These are phyloP conservation scores for Colletotrichum tabaci DNA, from an alignment of 2,329 filamentous ascomycete genomes.

Conservation along the genomic window DNA sequence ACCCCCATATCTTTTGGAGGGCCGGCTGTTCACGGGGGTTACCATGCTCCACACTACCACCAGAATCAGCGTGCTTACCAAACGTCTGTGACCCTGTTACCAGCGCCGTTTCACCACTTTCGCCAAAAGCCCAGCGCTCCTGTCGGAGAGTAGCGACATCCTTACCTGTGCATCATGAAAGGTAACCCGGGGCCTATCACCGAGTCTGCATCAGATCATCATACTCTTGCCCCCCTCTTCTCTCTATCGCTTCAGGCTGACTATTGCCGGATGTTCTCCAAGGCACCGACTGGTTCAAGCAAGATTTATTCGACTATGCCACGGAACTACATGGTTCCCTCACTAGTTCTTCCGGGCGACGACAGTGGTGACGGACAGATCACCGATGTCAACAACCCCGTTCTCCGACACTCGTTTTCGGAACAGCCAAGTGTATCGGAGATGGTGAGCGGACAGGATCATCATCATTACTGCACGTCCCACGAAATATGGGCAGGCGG, in stretches of 20 bases:
- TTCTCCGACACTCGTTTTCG: slow-evolving; percentile 4
- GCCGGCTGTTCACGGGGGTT: neutral
- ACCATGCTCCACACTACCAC: neutral
- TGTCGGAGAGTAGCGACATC: neutral
- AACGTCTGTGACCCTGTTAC: slow-evolving; percentile 19
- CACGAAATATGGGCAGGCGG: slow-evolving; percentile 9
- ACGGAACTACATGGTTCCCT: neutral
- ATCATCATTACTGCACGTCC: slow-evolving; percentile 19
- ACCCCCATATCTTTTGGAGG: neutral
- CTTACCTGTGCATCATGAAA: too few species aligned
- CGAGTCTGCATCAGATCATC: neutral
- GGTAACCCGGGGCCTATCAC: slow-evolving; percentile 4
- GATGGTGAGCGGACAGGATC: slow-evolving; percentile 16
- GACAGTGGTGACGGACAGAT: slow-evolving; percentile 22
- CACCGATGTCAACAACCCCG: slow-evolving; percentile 3
- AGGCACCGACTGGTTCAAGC: slow-evolving; percentile 6
- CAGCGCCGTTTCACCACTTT: slow-evolving; percentile 26
- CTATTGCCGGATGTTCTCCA: neutral
- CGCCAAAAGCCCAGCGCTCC: slow-evolving; percentile 3
- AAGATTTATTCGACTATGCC: slow-evolving; percentile 16
- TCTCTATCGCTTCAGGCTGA: slow-evolving; percentile 1
- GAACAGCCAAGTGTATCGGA: slow-evolving; percentile 21
- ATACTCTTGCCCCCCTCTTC: neutral
- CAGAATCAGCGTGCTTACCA: slow-evolving; percentile 11
- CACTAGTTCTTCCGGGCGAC: slow-evolving; percentile 3